Base-by-base conservation (phyloP, 2,329 filamentous ascomycete genomes). In the Fusarium bulbicola region DNA sequence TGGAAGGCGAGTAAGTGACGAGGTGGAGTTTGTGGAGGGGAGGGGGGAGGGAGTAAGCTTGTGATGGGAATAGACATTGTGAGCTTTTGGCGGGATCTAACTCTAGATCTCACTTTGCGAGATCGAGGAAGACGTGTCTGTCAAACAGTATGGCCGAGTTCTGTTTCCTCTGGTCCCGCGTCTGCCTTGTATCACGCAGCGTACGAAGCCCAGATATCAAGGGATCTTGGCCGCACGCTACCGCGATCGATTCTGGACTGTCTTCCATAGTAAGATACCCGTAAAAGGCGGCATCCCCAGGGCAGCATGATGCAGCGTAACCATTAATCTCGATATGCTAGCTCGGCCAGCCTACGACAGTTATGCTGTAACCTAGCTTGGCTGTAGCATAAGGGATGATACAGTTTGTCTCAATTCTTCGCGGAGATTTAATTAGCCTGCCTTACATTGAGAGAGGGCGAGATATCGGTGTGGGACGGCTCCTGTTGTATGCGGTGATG, bases 291-390 rank as follows among this genome's bases (percentile, higher is more conserved):
- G 3, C 1, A 39, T 21, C 20, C 13, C 11, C 4, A 14, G 37
- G 20, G 20, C 12, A 21, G 37, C 20, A 39, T 21, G 1, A 21
- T 14, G 37, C 1, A 20, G 11, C 11, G 13, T 40, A 9, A 40
- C 39, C 21, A 39, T 40, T 24, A n/a, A 40, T 40, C 7, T 40
- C 39, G 13, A 3, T 6, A n/a, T 0, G 4, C 21, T 0, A 4
- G 1, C 20, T 21, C 1, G 18, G 18, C 0, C 7, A 39, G 20
- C 12, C 20, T 5, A 34, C 0, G 11, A 5, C 3, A 39, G 37
- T 20, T 39, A 1, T 12, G 18, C 18, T 37, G 18, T 1, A 37
- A 1, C 1, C 30, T 14, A 15, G 12, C 37, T 40, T 40, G 7
- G 39, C 5, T 40, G 39, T n/a, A 1, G 7, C 1, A 14, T 7